Conservation (phyloP, 306 rosid species). For the Oxytropis ochrocephala region DNA sequence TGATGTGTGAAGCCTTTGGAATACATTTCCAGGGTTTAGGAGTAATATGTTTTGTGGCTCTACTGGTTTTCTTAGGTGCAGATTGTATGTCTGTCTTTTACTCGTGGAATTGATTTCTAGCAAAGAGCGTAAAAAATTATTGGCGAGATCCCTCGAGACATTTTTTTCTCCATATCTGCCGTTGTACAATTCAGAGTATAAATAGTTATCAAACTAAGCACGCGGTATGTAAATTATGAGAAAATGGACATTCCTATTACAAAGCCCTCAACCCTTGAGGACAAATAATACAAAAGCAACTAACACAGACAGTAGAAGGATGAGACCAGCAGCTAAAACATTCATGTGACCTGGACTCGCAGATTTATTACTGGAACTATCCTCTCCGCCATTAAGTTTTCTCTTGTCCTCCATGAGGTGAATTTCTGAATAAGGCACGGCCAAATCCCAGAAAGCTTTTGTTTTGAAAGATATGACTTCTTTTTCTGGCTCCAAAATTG, state of each 20-base stretch:
- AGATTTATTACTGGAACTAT: slow-evolving; percentile 21
- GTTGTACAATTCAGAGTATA: background rate
- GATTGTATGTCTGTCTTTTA: no score
- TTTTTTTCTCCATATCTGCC: background rate
- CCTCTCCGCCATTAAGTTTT: slow-evolving; percentile 17
- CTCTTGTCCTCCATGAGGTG: slow-evolving; percentile 27
- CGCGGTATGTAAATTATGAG: background rate
- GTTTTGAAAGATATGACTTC: slow-evolving; percentile 35
- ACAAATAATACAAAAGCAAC: slow-evolving; percentile 43
- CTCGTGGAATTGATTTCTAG: background rate
- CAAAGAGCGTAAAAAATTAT: background rate
- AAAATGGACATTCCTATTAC: background rate
- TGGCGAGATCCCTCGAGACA: background rate
- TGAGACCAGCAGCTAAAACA: slow-evolving; percentile 39
- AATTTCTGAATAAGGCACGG: slow-evolving; percentile 33
- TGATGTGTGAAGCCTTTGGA: no score
- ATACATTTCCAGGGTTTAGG: no score
- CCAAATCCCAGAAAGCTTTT: slow-evolving; percentile 67
- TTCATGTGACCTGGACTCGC: slow-evolving; percentile 24
- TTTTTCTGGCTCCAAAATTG: slow-evolving; percentile 67
- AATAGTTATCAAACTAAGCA: background rate
- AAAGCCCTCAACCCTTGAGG: slow-evolving; percentile 25
- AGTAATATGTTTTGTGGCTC: no score
- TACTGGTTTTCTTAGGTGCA: no score
- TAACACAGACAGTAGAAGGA: slow-evolving; percentile 48